Evolutionary conservation across 495 filamentous ascomycete species (phyloP).

Genomic region (Penicillium flavigenum): DNA sequence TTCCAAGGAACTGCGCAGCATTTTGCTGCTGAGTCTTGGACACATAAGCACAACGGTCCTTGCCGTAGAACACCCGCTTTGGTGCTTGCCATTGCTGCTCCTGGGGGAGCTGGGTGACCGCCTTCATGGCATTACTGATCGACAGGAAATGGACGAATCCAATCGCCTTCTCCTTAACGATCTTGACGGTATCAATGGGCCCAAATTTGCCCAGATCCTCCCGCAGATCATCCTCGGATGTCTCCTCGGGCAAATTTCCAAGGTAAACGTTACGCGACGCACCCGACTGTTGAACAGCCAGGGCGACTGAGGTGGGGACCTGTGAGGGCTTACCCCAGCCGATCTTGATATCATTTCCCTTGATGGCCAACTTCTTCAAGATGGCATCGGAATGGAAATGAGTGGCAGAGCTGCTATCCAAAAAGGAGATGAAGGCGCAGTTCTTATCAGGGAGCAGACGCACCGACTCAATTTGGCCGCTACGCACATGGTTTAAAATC

Average conservation of each 20-base stretch:
- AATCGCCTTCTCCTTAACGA: constrained; percentile 97
- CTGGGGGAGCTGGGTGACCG: constrained; percentile 94
- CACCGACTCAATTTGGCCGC: constrained; percentile 97
- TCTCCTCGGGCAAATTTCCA: constrained; percentile 87
- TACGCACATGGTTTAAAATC: constrained; percentile 93
- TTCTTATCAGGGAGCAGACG: constrained; percentile 97
- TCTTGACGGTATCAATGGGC: constrained; percentile 94
- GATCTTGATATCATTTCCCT: constrained; percentile 98
- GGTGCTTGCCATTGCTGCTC: constrained; percentile 96
- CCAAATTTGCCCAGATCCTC: constrained; percentile 97
- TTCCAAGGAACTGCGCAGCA: constrained; percentile 95
- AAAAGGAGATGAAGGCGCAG: constrained; percentile 98
- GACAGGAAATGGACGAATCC: constrained; percentile 98
- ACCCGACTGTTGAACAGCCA: constrained; percentile 95
- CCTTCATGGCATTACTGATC: constrained; percentile 97
- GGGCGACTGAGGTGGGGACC: constrained; percentile 92
- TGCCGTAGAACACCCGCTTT: constrained; percentile 94
- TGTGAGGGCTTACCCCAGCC: constrained; percentile 99
- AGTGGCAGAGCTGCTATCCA: constrained; percentile 93
- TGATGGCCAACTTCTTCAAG: constrained; percentile 96
- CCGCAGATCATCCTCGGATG: constrained; percentile 84
- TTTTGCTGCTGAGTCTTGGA: constrained; percentile 99
- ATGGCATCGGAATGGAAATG: constrained; percentile 99
- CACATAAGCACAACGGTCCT: constrained; percentile 96
- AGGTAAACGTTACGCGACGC: constrained; percentile 98